Base-by-base conservation (phyloP, 176 grass and related monocot species). In the Triticum turgidum region DNA sequence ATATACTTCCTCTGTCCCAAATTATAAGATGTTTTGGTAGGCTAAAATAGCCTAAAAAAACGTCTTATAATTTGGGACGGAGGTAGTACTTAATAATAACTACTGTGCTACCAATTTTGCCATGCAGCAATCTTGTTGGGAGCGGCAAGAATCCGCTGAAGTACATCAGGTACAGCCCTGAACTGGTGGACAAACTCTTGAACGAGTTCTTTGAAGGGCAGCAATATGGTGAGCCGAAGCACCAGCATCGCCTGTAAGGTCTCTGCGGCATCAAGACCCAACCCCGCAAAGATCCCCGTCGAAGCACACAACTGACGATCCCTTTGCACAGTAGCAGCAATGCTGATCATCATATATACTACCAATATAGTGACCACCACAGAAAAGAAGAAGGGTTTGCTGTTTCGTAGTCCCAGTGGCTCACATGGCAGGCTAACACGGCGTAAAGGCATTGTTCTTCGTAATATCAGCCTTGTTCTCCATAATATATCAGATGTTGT, bases 171-270 rank as follows among this genome's bases (percentile, higher is more conserved):
- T 94, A 97, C 86, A 88, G 85, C 71, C 83, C 94, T 0, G 94
- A 91, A 87, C 77, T 88, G 25, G 89, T 94, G 76, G 94, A 94
- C 58, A 90, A 91, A 45, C 88, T 91, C 65, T 44, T 97, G 8
- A 84, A 89, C 0, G 92, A 97, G 61, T 92, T 97, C 75, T 97
- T 97, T 11, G 92, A 97, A 72, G 94, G 94, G 21, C 91, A 97
- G 80, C 91, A 93, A 58, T 91, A 87, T 56, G 80, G 77, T 4
- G 92, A 97, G 34, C 92, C 85, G 29, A 97, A 24, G 51, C 67
- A 76, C 33, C 47, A 77, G 22, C 73, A 61, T 77, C 86, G 25
- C 83, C 65, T 84, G 82, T 87, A 86, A 82, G 87, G 81, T 84
- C 13, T 80, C 27, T 67, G 22, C 2, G 70, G 34, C 35, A 78